Base-by-base conservation (phyloP, 805 yeast species). In the Sugiyamaella qingdaonensis region DNA sequence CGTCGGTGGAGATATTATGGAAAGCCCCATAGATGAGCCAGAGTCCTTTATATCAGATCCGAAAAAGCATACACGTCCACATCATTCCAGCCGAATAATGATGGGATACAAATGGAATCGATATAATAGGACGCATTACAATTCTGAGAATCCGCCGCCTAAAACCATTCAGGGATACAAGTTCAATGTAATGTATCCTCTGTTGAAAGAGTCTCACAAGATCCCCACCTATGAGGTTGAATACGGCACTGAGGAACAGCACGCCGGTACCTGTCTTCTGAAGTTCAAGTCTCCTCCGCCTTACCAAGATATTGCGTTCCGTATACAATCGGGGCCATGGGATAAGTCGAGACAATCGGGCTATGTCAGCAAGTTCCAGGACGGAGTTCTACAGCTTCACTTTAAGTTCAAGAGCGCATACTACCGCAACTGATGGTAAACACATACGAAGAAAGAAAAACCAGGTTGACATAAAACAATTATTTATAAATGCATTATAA, bases 21-120 rank as follows among this genome's bases (percentile, higher is more conserved):
- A 45, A 11, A 16, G 14, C 8, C 37, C 16, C 4, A 10, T 16
- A 4, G 24, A 32, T 31, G 37, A 13, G 13, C 14, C 36, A n/a
- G n/a, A 10, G 19, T 33, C 21, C n/a, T 10, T 18, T 31, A 27
- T 13, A 14, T 2, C 19, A 18, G 24, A 47, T 27, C 33, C 47
- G 18, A 24, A 24, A 24, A 35, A 10, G 21, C 54, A 44, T 13
- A 14, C 44, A 7, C 35, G 35, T 41, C 73, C 73, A 4, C 49
- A 62, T 19, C 68, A 61, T 51, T 57, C 46, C 53, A 67, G 64
- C 47, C 53, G 66, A n/a, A 70, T 67, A 2, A 54, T 62, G 16
- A 53, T 66, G 54, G 74, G 73, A 1, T 70, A 58, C 48, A 69
- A 68, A 14, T 69, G 73, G 73, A 70, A 66, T 50, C 54, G 58